Percentiles rank a stretch among this genome's conserved stretches.
Conservation (phyloP, 2,329 filamentous ascomycete genomes). For the Fusarium hainanense region DNA sequence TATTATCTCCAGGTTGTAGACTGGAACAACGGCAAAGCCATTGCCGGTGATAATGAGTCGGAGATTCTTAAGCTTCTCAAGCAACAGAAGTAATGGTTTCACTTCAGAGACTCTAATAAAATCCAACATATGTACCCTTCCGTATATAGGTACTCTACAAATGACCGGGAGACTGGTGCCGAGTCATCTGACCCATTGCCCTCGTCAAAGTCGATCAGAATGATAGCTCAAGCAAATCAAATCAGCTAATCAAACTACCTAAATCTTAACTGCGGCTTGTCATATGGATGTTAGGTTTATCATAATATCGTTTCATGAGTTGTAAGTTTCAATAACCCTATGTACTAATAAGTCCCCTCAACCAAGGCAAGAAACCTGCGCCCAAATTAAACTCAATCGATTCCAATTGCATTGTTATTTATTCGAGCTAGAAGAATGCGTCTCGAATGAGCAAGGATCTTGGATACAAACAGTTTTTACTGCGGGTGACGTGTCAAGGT, state of each 20-base stretch:
- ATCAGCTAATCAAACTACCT: no score
- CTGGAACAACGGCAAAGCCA: constrained; percentile 89
- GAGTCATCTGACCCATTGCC: not conserved
- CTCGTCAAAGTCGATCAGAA: constrained; percentile 2
- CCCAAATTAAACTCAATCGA: not conserved
- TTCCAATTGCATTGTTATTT: not conserved
- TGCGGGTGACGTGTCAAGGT: constrained; percentile 15
- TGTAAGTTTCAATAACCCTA: not conserved
- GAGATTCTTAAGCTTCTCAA: constrained; percentile 87
- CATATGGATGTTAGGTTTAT: not conserved
- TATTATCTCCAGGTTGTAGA: constrained; percentile 71
- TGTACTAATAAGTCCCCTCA: not conserved
- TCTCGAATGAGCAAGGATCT: not conserved
- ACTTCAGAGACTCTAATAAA: constrained; percentile 27
- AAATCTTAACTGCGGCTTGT: not conserved
- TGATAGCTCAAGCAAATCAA: not conserved
- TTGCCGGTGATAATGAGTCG: constrained; percentile 83
- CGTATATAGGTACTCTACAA: constrained; percentile 33
- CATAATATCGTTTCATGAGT: not conserved
- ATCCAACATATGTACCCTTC: constrained; percentile 11
- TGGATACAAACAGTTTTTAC: constrained; percentile 10
- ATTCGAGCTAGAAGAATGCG: not conserved
- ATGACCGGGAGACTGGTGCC: constrained; percentile 12
- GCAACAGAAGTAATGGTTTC: constrained; percentile 56
- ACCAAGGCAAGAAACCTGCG: not conserved